Evolutionary conservation across 805 yeast species (phyloP), one percentile per base, ranked within the genome.

Genomic region (Spathaspora girioi): DNA sequence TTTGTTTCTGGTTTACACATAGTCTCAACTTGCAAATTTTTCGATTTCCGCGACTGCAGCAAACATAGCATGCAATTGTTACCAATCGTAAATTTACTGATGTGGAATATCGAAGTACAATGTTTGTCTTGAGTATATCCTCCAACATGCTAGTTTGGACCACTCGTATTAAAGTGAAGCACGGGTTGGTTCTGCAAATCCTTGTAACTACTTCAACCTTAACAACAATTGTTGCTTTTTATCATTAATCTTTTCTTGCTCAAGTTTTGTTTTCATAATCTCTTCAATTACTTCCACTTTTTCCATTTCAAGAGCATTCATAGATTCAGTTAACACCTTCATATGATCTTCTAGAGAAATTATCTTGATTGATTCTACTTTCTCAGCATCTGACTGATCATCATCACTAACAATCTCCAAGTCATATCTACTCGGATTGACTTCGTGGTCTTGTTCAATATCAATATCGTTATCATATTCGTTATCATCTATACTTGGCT

Each of bases 391-490:
- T 3, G 45, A 50, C 10, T 50, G 53, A 20, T 50, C 60, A 11
- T 46, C 47, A n/a, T 48, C 44, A 17, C 46, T 46, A 32, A 42
- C 23, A 12, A 41, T 19, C 15, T 41, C 43, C 23, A 20, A 19
- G n/a, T 41, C 27, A 19, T 41, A 41, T 11, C 11, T 12, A 12
- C 11, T 10, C 3, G 5, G 46, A 23, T 43, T 40, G 23, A 19
- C 50, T 54, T 27, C 23, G 27, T 54, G 15, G 3, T 43, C 47
- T 12, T 47, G 50, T 41, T 45, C 54, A 29, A 51, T 54, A 43
- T 49, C 57, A 19, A 50, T 47, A 15, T 46, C 47, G 35, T 41
- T 46, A 46, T 50, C 53, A 46, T 51, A 49, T 35, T 50, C 50
- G 18, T 48, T 43, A 12, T 54, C 49, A 8, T 53, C 55, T 8